These are phyloP conservation scores for Andrographis paniculata DNA, from an alignment of 305 asterid genomes.

Conservation along the genomic window DNA sequence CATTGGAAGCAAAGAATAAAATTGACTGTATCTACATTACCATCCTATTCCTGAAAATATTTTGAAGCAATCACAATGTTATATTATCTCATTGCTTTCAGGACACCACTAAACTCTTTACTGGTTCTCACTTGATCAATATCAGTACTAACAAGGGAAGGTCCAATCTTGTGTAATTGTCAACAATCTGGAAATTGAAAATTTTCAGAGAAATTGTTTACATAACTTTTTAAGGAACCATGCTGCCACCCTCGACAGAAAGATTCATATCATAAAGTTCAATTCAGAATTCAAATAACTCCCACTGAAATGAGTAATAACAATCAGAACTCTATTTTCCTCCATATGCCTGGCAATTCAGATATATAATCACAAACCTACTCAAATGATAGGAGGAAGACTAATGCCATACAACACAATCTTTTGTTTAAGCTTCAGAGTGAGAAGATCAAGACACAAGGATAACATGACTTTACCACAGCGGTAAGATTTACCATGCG, in stretches of 20 bases:
- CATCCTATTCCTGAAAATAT: no score
- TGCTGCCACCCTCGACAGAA: neutral
- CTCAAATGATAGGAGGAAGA: neutral
- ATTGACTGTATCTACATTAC: no score
- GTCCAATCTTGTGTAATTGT: neutral
- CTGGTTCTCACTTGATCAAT: no score
- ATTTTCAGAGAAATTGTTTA: neutral
- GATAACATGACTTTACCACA: conserved; percentile 51
- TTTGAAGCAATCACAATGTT: no score
- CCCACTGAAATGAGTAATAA: neutral
- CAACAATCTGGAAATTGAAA: neutral
- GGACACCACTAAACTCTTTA: no score
- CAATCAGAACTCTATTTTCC: neutral
- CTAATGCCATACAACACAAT: neutral
- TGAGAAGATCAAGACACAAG: conserved; percentile 1
- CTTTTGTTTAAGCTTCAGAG: conserved; percentile 1
- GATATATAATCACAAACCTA: neutral
- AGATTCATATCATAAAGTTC: neutral
- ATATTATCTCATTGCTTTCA: no score
- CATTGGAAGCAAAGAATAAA: no score
- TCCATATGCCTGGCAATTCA: neutral
- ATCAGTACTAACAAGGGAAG: neutral
- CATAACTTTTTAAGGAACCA: neutral
- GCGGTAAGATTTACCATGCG: conserved; percentile 49
- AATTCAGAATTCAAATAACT: neutral